Percentiles rank a stretch among this genome's conserved stretches.
Conservation (phyloP, 352 stramenopile genomes). For the Phytophthora niederhauseri region DNA sequence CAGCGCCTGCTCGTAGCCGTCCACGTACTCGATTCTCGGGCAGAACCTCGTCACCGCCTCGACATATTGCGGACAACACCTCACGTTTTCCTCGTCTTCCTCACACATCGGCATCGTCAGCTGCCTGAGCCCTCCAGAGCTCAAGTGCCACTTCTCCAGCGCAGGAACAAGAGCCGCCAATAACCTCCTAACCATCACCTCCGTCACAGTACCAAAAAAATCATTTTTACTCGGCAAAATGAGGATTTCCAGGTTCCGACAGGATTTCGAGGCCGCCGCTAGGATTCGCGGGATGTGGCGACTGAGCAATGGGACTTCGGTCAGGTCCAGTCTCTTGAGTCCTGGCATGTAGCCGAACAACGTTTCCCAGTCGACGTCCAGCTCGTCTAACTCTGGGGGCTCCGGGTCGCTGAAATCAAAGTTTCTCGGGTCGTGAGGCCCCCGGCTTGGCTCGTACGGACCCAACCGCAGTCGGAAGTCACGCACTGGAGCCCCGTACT, state of each 20-base stretch:
- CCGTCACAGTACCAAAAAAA: neutral
- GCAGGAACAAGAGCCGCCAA: neutral
- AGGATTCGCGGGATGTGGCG: neutral
- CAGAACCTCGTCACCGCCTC: neutral
- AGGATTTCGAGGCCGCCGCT: neutral
- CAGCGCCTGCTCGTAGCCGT: neutral
- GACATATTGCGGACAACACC: neutral
- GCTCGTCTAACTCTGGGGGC: neutral
- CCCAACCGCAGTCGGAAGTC: slow-evolving; percentile 4
- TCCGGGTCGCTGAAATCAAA: neutral
- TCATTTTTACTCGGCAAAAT: slow-evolving; percentile 1
- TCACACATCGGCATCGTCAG: neutral
- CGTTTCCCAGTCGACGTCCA: slow-evolving; percentile 2
- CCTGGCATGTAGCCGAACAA: slow-evolving; percentile 1
- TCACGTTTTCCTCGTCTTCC: neutral
- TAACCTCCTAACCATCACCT: neutral
- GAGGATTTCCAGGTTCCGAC: neutral
- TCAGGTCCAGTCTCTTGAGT: slow-evolving; percentile 15
- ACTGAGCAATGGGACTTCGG: slow-evolving; percentile 1
- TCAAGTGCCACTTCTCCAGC: neutral
- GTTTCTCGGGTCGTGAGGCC: neutral
- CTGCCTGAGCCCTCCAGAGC: neutral
- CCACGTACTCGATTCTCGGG: slow-evolving; percentile 6
- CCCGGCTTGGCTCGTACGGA: neutral
- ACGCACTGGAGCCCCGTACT: neutral